These are phyloP conservation scores for Dichotomocladium elegans DNA, from an alignment of 371 early-diverging fungal genomes.

Conservation along the genomic window DNA sequence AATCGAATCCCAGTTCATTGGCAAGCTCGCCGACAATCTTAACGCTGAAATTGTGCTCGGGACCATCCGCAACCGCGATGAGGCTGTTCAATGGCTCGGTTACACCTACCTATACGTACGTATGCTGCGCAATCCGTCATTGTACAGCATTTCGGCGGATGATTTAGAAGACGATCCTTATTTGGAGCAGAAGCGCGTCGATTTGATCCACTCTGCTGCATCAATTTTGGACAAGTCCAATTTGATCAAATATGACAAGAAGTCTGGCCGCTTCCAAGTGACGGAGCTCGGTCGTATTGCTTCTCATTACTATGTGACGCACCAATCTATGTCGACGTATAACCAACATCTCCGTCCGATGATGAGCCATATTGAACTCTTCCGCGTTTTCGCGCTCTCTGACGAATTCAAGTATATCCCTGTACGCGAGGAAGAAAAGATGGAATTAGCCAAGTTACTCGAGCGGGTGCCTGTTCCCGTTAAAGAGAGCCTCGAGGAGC, in stretches of 20 bases:
- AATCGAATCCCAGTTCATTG: slow-evolving; percentile 96
- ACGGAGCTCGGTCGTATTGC: slow-evolving; percentile 97
- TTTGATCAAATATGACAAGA: slow-evolving; percentile 90
- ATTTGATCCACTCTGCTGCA: slow-evolving; percentile 88
- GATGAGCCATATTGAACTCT: slow-evolving; percentile 90
- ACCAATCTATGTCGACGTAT: slow-evolving; percentile 89
- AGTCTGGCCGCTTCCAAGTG: slow-evolving; percentile 82
- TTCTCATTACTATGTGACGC: slow-evolving; percentile 91
- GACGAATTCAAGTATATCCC: slow-evolving; percentile 95
- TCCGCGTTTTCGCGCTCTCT: slow-evolving; percentile 85
- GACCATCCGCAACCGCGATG: slow-evolving; percentile 84
- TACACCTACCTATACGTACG: slow-evolving; percentile 97
- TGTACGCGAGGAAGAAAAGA: slow-evolving; percentile 94
- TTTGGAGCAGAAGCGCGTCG: slow-evolving; percentile 82
- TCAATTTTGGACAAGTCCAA: slow-evolving; percentile 81
- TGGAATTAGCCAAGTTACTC: slow-evolving; percentile 87
- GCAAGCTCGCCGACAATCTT: slow-evolving; percentile 84
- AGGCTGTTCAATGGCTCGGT: slow-evolving; percentile 96
- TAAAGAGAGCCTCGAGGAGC: slow-evolving; percentile 87
- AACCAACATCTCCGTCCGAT: slow-evolving; percentile 91
- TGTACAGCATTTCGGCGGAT: slow-evolving; percentile 76
- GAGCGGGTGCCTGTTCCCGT: slow-evolving; percentile 95
- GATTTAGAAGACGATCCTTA: slow-evolving; percentile 82
- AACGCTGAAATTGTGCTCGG: slow-evolving; percentile 98
- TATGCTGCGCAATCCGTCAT: slow-evolving; percentile 84